Evolutionary conservation across 192 early-diverging fungal genomes (phyloP), one percentile per base, ranked within the genome.

Genomic region (Dimargaris cristalligena): DNA sequence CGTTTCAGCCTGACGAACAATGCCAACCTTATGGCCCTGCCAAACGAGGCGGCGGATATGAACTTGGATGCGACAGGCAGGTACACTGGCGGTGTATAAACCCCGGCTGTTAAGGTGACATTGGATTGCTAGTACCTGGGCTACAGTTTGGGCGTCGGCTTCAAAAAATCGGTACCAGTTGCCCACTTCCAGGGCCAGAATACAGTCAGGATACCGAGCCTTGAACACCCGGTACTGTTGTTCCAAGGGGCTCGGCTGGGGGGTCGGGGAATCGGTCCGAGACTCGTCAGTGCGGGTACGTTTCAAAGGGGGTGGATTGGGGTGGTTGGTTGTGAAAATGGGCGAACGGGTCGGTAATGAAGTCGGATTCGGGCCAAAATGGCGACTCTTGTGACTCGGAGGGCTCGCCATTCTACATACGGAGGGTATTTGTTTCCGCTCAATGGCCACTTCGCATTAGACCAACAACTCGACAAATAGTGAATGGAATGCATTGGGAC

Each of bases 141-240:
- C 81, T 0, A 86, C 87, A 30, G 83, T 78, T 63, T 85, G 75
- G 20, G 92, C 90, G 68, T 94, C 92, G 29, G 89, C 81, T 38
- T 78, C 89, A 77, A 95, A 95, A 58, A 95, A 91, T 14, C 87
- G 74, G 69, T 74, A 95, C 70, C 90, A 90, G 77, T 95, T 92
- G n/a, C 92, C 92, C 13, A 95, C 92, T 65, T 95, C 92, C 3
- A 95, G 80, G 0, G 82, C 78, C 35, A 95, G 75, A 20, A 95
- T 58, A 30, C 77, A 75, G 61, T 81, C 84, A 1, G 86, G 83
- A 65, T 92, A 66, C 49, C 75, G 60, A 18, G 67, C 63, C 64
- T 88, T 90, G 31, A 89, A 71, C 13, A 86, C 84, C 22, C 88
- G 67, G 54, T 82, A 84, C 62, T 95, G 92, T 25, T 72, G 58